Evolutionary conservation across 2,329 filamentous ascomycete genomes (phyloP).

Genomic region (Pseudocercospora macadamiae): DNA sequence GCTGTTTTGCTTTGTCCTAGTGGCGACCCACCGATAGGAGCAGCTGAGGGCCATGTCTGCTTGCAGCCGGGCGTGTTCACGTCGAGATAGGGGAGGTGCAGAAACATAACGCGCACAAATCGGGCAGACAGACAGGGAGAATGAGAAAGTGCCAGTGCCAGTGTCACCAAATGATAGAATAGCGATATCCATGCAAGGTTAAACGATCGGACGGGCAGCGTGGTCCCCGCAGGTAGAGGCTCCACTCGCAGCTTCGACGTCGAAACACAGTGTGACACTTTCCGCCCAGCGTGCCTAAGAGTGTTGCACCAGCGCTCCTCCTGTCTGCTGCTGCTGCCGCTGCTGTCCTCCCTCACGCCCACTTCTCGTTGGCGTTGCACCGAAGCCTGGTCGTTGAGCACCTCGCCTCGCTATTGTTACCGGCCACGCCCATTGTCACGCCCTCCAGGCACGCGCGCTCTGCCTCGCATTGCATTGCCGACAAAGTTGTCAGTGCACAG

Average conservation of each 20-base stretch:
- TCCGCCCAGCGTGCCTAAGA: neutral
- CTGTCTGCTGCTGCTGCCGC: too few relatives aligned
- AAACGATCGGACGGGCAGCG: too few relatives aligned
- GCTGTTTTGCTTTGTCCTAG: slow-evolving; percentile 2
- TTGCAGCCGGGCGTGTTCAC: neutral
- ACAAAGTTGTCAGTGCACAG: neutral
- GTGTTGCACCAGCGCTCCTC: neutral
- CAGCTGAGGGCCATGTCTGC: neutral
- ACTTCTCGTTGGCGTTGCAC: neutral
- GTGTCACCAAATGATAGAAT: neutral
- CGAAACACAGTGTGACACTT: neutral
- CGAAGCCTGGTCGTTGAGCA: too few relatives aligned
- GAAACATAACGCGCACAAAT: neutral
- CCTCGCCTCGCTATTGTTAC: neutral
- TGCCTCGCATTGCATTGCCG: neutral
- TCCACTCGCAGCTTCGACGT: neutral
- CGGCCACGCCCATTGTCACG: neutral
- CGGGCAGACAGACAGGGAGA: too few relatives aligned
- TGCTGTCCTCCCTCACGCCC: neutral
- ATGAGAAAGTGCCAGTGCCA: neutral
- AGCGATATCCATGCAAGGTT: neutral
- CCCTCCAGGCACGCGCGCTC: neutral
- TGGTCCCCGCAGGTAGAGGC: neutral
- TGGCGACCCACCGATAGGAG: neutral
- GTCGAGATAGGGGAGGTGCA: neutral